Evolutionary conservation across 345 rosid genomes (phyloP).

Genomic region (Nasturtium officinale): DNA sequence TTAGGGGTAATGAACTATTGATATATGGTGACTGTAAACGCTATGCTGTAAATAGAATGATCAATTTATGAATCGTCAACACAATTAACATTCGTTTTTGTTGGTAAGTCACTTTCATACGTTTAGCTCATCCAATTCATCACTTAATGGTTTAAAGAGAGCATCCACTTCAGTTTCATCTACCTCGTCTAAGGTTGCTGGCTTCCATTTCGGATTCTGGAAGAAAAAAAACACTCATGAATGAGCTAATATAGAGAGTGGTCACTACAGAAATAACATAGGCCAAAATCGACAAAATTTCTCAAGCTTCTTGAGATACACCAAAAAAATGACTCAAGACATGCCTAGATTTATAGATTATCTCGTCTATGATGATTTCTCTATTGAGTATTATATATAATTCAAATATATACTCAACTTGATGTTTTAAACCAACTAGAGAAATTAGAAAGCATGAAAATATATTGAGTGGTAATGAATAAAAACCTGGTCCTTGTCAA

Average conservation of each 20-base stretch:
- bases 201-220: conserved; percentile 93
- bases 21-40: not conserved
- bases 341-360: not conserved
- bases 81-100: not conserved
- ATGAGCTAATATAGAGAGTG: conserved; percentile 5
- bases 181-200: conserved; percentile 68
- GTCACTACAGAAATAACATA: not conserved
- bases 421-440: not conserved
- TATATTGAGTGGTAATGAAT: conserved; percentile 9
- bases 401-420: not conserved
- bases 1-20: not conserved
- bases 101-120: conserved; percentile 43
- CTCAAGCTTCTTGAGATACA: no score
- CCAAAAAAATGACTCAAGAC: not conserved
- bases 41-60: not conserved
- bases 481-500: conserved; percentile 92
- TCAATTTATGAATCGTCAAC: not conserved
- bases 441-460: not conserved
- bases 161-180: conserved; percentile 64
- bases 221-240: conserved; percentile 8
- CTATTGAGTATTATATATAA: no score
- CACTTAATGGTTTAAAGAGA: conserved; percentile 59
- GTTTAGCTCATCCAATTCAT: conserved; percentile 58
- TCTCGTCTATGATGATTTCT: not conserved
- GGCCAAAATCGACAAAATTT: no score